phyloP scores from a whole-genome alignment of 352 stramenopile genomes.

The Pythium graminicola region DNA sequence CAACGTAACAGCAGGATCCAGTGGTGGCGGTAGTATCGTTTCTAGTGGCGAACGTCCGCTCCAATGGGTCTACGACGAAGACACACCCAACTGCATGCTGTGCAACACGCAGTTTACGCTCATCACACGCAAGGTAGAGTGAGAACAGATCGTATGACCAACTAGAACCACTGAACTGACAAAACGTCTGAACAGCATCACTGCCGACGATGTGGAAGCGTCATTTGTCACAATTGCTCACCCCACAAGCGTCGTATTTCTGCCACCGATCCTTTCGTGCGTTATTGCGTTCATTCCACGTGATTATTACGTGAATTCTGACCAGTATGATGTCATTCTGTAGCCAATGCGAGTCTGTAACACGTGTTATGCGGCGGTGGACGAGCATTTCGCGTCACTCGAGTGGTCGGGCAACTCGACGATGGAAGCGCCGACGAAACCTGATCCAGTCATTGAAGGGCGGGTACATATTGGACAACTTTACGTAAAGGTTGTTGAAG shows the following conservation, averaged over 20 bases:
- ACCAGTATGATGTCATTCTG: background rate
- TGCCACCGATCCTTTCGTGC: conserved; percentile 73
- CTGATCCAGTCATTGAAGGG: conserved; percentile 73
- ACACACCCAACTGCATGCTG: conserved; percentile 83
- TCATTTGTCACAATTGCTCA: conserved; percentile 83
- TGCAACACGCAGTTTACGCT: conserved; percentile 82
- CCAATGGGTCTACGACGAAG: conserved; percentile 81
- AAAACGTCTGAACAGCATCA: conserved; percentile 45
- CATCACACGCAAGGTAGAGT: conserved; percentile 66
- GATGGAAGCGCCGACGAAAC: conserved; percentile 61
- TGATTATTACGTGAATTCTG: too few species aligned
- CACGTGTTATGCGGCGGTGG: conserved; percentile 73
- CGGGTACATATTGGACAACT: conserved; percentile 79
- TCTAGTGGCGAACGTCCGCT: conserved; percentile 43
- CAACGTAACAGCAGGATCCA: conserved; percentile 3
- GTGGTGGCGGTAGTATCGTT: conserved; percentile 7
- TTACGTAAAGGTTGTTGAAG: conserved; percentile 83
- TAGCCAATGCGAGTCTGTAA: conserved; percentile 86
- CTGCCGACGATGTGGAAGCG: conserved; percentile 75
- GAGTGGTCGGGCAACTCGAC: conserved; percentile 78
- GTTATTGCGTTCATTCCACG: too few species aligned
- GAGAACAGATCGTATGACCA: background rate
- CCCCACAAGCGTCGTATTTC: conserved; percentile 80
- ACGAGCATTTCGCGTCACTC: conserved; percentile 78
- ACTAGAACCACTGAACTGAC: background rate